Evolutionary conservation across 768 basidiomycete genomes (phyloP).

Genomic region (Lentinula sp.): DNA sequence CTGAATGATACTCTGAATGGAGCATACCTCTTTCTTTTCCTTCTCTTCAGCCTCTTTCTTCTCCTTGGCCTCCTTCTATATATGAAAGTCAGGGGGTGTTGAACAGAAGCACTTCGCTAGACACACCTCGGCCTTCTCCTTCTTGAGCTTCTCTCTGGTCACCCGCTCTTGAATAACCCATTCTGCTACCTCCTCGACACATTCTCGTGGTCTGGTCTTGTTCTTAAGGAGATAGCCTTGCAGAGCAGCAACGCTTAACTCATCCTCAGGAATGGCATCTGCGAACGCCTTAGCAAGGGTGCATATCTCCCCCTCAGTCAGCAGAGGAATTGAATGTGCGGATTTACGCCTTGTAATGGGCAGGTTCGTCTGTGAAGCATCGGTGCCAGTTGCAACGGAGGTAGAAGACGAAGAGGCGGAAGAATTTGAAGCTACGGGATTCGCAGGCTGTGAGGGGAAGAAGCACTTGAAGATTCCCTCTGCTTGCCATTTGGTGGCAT

Average conservation of each 20-base stretch:
- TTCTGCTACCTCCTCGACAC: constrained; percentile 70
- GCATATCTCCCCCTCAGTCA: constrained; percentile 72
- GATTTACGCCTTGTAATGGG: constrained; percentile 63
- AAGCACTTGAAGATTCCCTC: constrained; percentile 93
- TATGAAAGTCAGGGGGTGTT: not conserved
- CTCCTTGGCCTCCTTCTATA: constrained; percentile 73
- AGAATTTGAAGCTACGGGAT: constrained; percentile 13
- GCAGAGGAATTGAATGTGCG: constrained; percentile 56
- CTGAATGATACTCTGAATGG: not conserved
- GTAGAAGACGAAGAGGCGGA: constrained; percentile 17
- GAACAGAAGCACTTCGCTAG: not conserved
- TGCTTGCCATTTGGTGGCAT: constrained; percentile 89
- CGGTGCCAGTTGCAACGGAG: constrained; percentile 20
- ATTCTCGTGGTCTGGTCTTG: constrained; percentile 84
- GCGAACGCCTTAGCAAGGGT: constrained; percentile 78
- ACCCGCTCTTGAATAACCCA: constrained; percentile 82
- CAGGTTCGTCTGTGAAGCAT: constrained; percentile 60
- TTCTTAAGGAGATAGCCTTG: constrained; percentile 88
- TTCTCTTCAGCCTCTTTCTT: constrained; percentile 69
- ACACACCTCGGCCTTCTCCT: constrained; percentile 59
- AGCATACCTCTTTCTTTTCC: constrained; percentile 33
- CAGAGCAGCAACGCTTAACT: constrained; percentile 78
- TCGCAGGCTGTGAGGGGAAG: constrained; percentile 65
- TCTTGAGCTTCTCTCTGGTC: constrained; percentile 79
- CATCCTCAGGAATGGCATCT: constrained; percentile 79